phyloP scores from a whole-genome alignment of 441 rosid genomes.

The Adansonia madagascariensis region DNA sequence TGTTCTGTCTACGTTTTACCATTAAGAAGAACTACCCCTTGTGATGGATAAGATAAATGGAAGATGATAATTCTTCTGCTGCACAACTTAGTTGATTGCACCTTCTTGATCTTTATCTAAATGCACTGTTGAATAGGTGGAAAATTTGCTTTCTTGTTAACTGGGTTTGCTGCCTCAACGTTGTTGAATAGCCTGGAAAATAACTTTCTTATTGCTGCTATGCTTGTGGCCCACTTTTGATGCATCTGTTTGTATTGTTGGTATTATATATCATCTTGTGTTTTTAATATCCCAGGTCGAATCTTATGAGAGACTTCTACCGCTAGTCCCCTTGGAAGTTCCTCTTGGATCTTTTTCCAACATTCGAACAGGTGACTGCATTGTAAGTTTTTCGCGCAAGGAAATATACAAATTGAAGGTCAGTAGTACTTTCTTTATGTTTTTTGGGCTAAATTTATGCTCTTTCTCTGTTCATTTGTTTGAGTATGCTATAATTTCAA shows the following conservation, averaged over 20 bases:
- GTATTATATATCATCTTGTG: slow-evolving; percentile 22
- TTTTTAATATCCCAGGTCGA: slow-evolving; percentile 53
- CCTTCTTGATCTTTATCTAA: not conserved
- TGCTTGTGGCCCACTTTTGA: slow-evolving; percentile 9
- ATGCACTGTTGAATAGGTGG: not conserved
- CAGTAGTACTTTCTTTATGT: slow-evolving; percentile 28
- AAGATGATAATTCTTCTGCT: not conserved
- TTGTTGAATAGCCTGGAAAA: not conserved
- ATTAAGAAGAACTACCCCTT: not conserved
- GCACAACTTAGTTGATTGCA: not conserved
- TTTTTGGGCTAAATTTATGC: not conserved
- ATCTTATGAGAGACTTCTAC: slow-evolving; percentile 78
- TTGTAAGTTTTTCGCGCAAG: slow-evolving; percentile 81
- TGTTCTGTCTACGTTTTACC: not conserved
- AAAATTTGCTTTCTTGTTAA: not conserved
- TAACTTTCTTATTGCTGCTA: not conserved
- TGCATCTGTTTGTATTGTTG: slow-evolving; percentile 12
- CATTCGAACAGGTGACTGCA: slow-evolving; percentile 76
- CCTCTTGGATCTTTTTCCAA: slow-evolving; percentile 69
- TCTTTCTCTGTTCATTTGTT: not conserved
- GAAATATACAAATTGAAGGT: slow-evolving; percentile 75
- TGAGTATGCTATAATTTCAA: not conserved
- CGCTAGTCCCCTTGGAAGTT: slow-evolving; percentile 64
- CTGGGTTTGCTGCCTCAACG: not conserved
- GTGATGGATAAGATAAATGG: not conserved